Evolutionary conservation across 2,329 filamentous ascomycete genomes (phyloP), one percentile per base, ranked within the genome.

Genomic region (Pseudocercospora eumusae): DNA sequence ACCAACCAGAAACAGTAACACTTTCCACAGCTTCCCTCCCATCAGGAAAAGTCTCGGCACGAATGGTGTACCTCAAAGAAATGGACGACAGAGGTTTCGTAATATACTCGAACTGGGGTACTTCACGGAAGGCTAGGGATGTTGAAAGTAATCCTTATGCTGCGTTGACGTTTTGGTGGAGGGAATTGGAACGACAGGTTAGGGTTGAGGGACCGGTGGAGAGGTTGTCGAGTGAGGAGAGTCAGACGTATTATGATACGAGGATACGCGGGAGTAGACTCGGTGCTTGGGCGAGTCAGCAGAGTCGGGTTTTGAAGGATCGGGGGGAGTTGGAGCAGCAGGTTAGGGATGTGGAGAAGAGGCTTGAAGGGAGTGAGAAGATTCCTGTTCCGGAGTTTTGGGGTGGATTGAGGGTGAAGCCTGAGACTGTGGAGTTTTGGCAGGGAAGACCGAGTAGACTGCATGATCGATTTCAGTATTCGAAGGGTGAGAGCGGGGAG

Each of bases 11-110:
- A 77, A 91, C 95, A 0, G 92, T 92, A 72, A 92, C 89, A 1
- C 82, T 99, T 1, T 89, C 92, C 3, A 99, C 95, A 0, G 92
- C 93, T 0, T 81, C 83, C 23, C 83, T 98, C 4, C 93, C 93
- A 1, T 90, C 87, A 0, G 95, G 95, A 64, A 88, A 90, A 52
- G 90, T 98, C 20, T 92, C 87, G 52, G 88, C 91, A 3, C 91
- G 95, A 62, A 84, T 92, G 69, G 92, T 99, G 40, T 99, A 98
- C 78, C 84, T 99, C 68, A 99, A 99, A 79, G 95, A 98, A 81
- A 86, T 98, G 23, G 93, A 98, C 76, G 77, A 81, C 4, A 77
- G 75, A 20, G 92, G 93, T 15, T 99, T 96, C 78, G 92, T 98
- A 47, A 83, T 99, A 54, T 99, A 98, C 82, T 90, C 86, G 73